phyloP scores from a whole-genome alignment of 495 filamentous ascomycete genomes.

The Talaromyces stipitatus region DNA sequence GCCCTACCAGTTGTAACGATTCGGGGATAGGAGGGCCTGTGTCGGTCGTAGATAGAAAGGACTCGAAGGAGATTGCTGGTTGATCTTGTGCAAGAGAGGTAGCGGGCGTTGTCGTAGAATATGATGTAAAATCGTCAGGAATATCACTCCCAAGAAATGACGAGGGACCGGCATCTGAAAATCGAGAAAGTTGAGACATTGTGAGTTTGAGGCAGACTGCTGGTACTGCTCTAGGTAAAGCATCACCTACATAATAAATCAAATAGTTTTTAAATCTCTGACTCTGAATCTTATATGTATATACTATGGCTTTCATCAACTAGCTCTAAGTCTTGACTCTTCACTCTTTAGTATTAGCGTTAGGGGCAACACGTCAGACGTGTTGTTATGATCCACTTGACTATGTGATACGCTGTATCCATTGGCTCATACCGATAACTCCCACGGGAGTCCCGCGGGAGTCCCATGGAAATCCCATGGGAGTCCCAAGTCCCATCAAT shows the following conservation, averaged over 20 bases:
- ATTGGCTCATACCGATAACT: not conserved
- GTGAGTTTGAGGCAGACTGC: not conserved
- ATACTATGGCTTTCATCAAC: not conserved
- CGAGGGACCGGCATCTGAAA: not conserved
- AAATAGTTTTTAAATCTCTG: not conserved
- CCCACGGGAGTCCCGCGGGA: not conserved
- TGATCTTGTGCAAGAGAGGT: not conserved
- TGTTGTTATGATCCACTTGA: not conserved
- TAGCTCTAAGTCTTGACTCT: not conserved
- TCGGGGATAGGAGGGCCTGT: not conserved
- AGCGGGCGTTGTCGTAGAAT: not conserved
- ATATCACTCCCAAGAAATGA: not conserved
- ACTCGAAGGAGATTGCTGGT: not conserved
- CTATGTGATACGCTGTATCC: not conserved
- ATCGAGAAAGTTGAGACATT: not conserved
- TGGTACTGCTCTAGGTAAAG: not conserved
- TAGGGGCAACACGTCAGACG: not conserved
- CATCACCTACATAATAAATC: not conserved
- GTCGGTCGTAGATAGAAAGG: not conserved
- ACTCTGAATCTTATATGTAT: not conserved
- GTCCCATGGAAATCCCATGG: not conserved
- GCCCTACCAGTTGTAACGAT: not conserved
- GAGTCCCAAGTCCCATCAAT: not conserved
- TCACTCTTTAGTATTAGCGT: not conserved
- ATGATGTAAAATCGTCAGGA: not conserved